Percentiles rank a stretch among this genome's conserved stretches.
These are phyloP conservation scores for Barnettozyma siamensis DNA, from an alignment of 805 yeast species.

Conservation along the genomic window DNA sequence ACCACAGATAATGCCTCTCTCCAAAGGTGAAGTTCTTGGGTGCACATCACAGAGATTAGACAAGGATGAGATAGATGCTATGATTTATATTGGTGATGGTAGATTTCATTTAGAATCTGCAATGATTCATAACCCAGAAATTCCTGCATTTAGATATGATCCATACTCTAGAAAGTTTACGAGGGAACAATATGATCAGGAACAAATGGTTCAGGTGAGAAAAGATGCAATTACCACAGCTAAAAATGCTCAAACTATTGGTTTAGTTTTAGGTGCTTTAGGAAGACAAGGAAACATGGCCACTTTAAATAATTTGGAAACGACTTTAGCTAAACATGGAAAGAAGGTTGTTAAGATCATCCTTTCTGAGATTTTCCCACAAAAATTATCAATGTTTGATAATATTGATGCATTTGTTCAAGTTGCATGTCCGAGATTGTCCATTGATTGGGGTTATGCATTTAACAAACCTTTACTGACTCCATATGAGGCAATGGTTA, in stretches of 20 bases:
- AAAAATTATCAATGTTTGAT: slow-evolving; percentile 84
- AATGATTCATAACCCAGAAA: slow-evolving; percentile 93
- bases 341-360: slow-evolving; percentile 73
- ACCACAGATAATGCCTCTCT: slow-evolving; percentile 88
- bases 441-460: slow-evolving; percentile 99
- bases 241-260: slow-evolving; percentile 54
- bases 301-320: slow-evolving; percentile 66
- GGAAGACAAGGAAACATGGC: slow-evolving; percentile 92
- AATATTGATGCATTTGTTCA: slow-evolving; percentile 94
- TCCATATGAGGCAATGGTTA: slow-evolving; percentile 94
- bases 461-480: slow-evolving; percentile 87
- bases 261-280: slow-evolving; percentile 83
- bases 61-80: slow-evolving; percentile 59
- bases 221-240: slow-evolving; percentile 70
- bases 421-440: slow-evolving; percentile 93
- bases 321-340: slow-evolving; percentile 46
- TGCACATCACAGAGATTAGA: slow-evolving; percentile 87
- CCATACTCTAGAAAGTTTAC: slow-evolving; percentile 93
- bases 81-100: slow-evolving; percentile 94
- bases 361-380: slow-evolving; percentile 89
- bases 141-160: slow-evolving; percentile 91
- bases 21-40: slow-evolving; percentile 94
- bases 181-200: slow-evolving; percentile 80
- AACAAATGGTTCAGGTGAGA: slow-evolving; percentile 71
- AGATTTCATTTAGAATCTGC: slow-evolving; percentile 92